A percentile compares a stretch with the other conserved stretches of the same genome.
Conservation (phyloP, 305 asterid species). For the Fraxinus sp. region DNA sequence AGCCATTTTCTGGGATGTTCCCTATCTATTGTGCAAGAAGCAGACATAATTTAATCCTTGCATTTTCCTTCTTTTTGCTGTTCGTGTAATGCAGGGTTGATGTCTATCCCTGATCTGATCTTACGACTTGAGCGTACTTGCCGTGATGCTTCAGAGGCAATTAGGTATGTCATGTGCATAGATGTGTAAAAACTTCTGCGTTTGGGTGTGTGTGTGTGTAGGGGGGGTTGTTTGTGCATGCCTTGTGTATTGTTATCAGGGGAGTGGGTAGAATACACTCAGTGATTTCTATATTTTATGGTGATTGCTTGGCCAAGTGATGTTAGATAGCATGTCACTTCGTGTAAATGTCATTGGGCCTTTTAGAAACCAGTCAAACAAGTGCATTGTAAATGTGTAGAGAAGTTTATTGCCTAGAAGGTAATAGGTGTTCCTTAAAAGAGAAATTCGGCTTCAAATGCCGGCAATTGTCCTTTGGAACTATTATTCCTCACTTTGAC, state of each 20-base stretch:
- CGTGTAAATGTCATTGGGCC: neutral
- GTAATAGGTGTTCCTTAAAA: neutral
- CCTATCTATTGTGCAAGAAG: neutral
- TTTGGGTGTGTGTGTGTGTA: neutral
- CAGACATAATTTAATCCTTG: neutral
- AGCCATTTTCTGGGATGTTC: neutral
- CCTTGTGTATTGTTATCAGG: neutral
- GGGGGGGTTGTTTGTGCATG: neutral
- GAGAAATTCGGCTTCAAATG: neutral
- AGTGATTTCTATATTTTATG: neutral
- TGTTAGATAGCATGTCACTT: constrained; percentile 8
- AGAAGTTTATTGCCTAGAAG: neutral
- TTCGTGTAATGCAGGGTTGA: constrained; percentile 66
- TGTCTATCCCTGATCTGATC: constrained; percentile 81
- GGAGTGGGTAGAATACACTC: neutral
- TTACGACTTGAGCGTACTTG: constrained; percentile 78
- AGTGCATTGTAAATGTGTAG: neutral
- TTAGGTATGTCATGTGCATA: constrained; percentile 51
- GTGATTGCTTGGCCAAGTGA: neutral
- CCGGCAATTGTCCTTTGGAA: neutral
- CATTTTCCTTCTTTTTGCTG: constrained; percentile 18
- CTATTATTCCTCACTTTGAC: neutral
- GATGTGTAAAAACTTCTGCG: neutral
- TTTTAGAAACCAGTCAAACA: neutral
- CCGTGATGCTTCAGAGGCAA: constrained; percentile 81